Base-by-base conservation (phyloP, 805 yeast species). In the Candida gorgasii region DNA sequence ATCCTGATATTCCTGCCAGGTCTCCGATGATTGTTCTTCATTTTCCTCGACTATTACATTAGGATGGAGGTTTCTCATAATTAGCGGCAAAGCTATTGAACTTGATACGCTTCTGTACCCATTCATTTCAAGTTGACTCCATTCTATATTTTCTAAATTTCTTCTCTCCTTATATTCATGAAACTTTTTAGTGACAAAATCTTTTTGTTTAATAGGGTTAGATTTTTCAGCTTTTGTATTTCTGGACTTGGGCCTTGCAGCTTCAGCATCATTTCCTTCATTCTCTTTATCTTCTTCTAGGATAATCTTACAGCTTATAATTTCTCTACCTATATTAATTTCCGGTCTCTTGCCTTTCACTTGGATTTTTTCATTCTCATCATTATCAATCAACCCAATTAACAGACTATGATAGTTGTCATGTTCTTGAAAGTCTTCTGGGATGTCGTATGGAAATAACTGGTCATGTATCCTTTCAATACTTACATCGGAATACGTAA, bases 231-330 rank as follows among this genome's bases (percentile, higher is more conserved):
- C n/a, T n/a, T n/a, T n/a, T n/a, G n/a, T n/a, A n/a, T n/a, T n/a
- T n/a, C n/a, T n/a, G n/a, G n/a, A n/a, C n/a, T n/a, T n/a, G n/a
- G n/a, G n/a, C n/a, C n/a, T n/a, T n/a, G n/a, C n/a, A n/a, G n/a
- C 28, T 24, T 24, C 7, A 24, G 8, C 8, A 22, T 37, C 34
- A n/a, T 37, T 37, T 28, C 18, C 33, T 15, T 28, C 40, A 15
- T 11, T 19, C 11, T 41, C 36, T 22, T 33, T 5, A n/a, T 39
- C 42, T 28, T 44, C 40, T 23, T 13, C 37, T 13, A 44, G 8
- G 8, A 44, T 18, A 3, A 47, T 23, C n/a, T 36, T 36, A n/a
- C 48, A 45, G 20, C 51, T 47, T 4, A 42, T 12, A 12, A 47
- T 45, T 13, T 45, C 28, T 17, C 37, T 36, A 26, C 28, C 38